Conservation (phyloP, 805 yeast species). For the Hanseniaspora valbyensis region DNA sequence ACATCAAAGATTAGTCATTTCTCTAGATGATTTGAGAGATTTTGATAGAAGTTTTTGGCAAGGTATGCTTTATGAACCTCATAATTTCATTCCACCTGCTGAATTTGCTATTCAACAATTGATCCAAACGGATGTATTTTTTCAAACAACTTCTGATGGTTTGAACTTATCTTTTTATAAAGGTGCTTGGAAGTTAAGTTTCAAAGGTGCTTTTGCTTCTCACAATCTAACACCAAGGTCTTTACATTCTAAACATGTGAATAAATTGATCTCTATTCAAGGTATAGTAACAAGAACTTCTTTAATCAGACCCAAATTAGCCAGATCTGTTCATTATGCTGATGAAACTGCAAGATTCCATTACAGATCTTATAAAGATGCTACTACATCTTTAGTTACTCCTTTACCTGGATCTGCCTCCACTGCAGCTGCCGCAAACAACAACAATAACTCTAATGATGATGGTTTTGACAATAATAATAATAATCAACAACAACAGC, state of each 20-base stretch:
- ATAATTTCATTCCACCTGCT: constrained; percentile 79
- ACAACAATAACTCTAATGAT: constrained; percentile 31
- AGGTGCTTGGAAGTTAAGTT: constrained; percentile 55
- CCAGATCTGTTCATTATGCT: constrained; percentile 72
- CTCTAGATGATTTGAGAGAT: constrained; percentile 78
- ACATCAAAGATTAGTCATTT: constrained; percentile 49
- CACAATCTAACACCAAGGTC: constrained; percentile 83
- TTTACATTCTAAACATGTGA: constrained; percentile 61
- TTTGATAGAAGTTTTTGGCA: constrained; percentile 69
- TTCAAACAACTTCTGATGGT: constrained; percentile 21
- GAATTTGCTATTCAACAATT: constrained; percentile 77
- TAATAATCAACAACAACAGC: constrained; percentile 21
- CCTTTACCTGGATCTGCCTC: constrained; percentile 13
- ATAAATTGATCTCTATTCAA: constrained; percentile 71
- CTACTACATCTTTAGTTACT: constrained; percentile 60
- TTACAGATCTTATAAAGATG: constrained; percentile 85
- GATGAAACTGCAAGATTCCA: constrained; percentile 59
- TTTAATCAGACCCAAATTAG: constrained; percentile 85
- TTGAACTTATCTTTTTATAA: constrained; percentile 10
- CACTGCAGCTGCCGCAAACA: constrained; percentile 28
- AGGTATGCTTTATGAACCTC: constrained; percentile 64
- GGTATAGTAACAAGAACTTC: constrained; percentile 94
- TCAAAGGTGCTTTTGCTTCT: constrained; percentile 84
- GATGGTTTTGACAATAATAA: constrained; percentile 3
- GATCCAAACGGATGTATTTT: constrained; percentile 44